Conservation (phyloP, 139 green algal species). For the Pleodorina starrii region DNA sequence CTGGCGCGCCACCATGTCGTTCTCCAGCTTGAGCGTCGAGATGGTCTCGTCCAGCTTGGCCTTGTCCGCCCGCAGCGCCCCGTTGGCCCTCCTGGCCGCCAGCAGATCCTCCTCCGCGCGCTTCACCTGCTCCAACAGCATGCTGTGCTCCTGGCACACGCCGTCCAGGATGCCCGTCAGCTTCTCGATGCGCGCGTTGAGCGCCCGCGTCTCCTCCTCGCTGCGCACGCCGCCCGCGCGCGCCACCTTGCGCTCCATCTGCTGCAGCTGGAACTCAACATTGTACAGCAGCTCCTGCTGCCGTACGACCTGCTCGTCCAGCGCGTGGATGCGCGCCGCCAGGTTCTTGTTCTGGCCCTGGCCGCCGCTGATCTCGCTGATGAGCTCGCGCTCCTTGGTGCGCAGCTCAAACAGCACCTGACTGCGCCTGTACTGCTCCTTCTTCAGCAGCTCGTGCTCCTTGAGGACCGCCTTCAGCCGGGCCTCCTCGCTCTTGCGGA, state of each 20-base stretch:
- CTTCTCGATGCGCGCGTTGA: conserved; percentile 79
- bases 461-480: conserved; percentile 63
- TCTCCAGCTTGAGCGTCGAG: conserved; percentile 78
- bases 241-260: conserved; percentile 87
- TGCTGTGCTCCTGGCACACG: conserved; percentile 74
- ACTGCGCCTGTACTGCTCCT: conserved; percentile 74
- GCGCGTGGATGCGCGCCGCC: conserved; percentile 61
- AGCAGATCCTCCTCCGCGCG: conserved; percentile 81
- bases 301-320: conserved; percentile 80
- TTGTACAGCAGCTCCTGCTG: conserved; percentile 93
- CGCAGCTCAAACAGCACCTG: conserved; percentile 76
- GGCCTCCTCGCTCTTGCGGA: conserved; percentile 65
- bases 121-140: conserved; percentile 84
- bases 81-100: conserved; percentile 60
- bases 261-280: conserved; percentile 86
- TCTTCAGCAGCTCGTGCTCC: conserved; percentile 69
- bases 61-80: conserved; percentile 45
- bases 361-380: conserved; percentile 80
- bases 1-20: conserved; percentile 67
- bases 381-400: conserved; percentile 75
- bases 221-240: conserved; percentile 81
- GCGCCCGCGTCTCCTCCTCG: conserved; percentile 84
- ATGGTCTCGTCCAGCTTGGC: conserved; percentile 73
- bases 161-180: conserved; percentile 74
- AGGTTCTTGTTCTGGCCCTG: conserved; percentile 87